Evolutionary conservation across 805 yeast species (phyloP), one percentile per base, ranked within the genome.

Genomic region (Komagataella mondaviorum): DNA sequence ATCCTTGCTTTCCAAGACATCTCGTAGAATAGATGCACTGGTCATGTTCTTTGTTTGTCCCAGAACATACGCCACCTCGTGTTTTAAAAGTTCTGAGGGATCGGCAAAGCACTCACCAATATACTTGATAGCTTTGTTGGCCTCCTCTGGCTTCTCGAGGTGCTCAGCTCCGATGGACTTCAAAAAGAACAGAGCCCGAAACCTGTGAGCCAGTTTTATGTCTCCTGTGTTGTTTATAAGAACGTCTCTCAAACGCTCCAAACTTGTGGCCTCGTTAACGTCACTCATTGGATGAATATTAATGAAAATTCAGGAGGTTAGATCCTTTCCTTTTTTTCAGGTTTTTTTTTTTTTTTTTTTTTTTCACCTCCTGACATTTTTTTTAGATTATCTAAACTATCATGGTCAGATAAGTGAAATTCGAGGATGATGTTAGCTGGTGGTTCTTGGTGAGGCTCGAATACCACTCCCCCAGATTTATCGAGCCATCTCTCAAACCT

Each of bases 1-100:
- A 14, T 71, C 57, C 22, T 64, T 61, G 64, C 83, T 81, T 49
- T 70, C 68, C 60, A 93, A 75, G 20, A 88, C 96, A 6, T 75
- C 74, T 65, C 88, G 77, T 54, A 93, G 75, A 49, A 80, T 74
- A 49, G 87, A 84, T 54, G 91, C 86, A 53, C 96, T 88, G 52
- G 78, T 67, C 58, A 81, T 63, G 70, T 90, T 90, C 64, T 86
- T 83, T 48, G 96, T 90, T 70, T 93, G 99, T 48, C 99, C 99
- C 54, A 93, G 71, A 10, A 91, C 97, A 62, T 93, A 93, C 6
- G 99, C 98, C 52, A 93, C 95, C 69, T 93, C 99, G 63, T 93
- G 99, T 71, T 95, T 95, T 63, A 93, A 75, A 51, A 93, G 76
- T 68, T 95, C 99, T 18, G 95, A 83, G 50, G 79, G 77, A 63